Evolutionary conservation across 2,329 filamentous ascomycete species (phyloP), one percentile per base, ranked within the genome.

Genomic region (Raffaelea ambrosiae): DNA sequence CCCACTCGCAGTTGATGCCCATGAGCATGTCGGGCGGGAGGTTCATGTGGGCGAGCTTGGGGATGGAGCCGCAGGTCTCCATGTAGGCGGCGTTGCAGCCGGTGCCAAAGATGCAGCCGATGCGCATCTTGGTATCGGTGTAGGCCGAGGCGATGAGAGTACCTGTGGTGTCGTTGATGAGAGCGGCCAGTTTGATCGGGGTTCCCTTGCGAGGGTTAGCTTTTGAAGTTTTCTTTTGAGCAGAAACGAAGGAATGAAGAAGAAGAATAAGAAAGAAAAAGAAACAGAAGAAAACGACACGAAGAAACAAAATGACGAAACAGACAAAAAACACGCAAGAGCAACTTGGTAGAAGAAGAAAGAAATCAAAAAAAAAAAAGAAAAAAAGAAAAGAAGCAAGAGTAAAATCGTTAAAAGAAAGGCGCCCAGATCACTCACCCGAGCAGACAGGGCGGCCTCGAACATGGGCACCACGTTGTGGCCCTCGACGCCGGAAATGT

Each of bases 1-100:
- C 91, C 79, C 90, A 96, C 66, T 97, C 91, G 72, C 90, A 96
- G 74, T 96, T 96, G 71, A 97, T 95, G 46, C 88, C 89, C 76
- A 96, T 94, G 42, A 84, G 88, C 51, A 81, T 81, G 52, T 93
- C 83, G 0, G 88, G 73, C 44, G 89, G 86, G 35, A 97, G 78
- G 60, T 94, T 93, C 74, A 95, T 79, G 69, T 96, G 82, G 11
- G 86, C 88, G 47, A 98, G 80, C 75, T 98, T 98, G 55, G 90
- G 91, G 55, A 98, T 88, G 13, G 84, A 87, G 55, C 88, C 89
- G 54, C 81, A 87, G 60, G 94, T 70, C 68, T 98, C 93, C 86
- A 98, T 95, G 72, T 98, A 98, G 36, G 93, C 93, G 38, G 91
- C 93, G 61, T 98, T 98, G 71, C 93, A 96, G 51, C 93, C 93